Conservation (phyloP, 2,329 filamentous ascomycete species). For the Sporothrix curviconia region DNA sequence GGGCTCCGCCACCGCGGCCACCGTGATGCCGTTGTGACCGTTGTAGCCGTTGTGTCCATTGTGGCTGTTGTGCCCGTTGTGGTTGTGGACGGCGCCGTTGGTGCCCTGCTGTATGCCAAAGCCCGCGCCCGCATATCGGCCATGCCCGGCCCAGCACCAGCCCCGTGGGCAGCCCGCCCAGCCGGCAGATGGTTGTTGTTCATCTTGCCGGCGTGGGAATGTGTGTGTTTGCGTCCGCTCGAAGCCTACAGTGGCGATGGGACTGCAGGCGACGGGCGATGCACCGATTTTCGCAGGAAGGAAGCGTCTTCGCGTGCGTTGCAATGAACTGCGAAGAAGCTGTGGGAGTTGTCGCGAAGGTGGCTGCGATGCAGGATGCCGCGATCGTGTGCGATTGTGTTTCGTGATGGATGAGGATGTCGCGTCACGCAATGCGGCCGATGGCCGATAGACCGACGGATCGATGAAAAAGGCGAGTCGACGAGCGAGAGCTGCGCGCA, state of each 20-base stretch:
- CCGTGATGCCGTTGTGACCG: constrained; percentile 23
- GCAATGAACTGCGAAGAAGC: too few species aligned
- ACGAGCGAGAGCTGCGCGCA: too few species aligned
- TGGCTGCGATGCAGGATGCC: background rate
- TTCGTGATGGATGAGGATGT: background rate
- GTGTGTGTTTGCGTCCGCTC: constrained; percentile 23
- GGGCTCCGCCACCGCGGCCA: constrained; percentile 24
- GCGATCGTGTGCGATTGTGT: constrained; percentile 1
- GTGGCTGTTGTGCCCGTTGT: constrained; percentile 21
- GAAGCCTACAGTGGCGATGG: constrained; percentile 27
- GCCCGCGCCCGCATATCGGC: constrained; percentile 8
- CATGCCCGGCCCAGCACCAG: constrained; percentile 23
- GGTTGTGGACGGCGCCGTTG: constrained; percentile 25
- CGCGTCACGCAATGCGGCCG: too few species aligned
- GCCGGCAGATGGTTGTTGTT: constrained; percentile 69
- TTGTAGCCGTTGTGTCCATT: constrained; percentile 29
- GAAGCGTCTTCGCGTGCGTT: background rate
- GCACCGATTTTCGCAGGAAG: background rate
- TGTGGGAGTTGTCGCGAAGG: background rate
- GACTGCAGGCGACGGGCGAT: constrained; percentile 11
- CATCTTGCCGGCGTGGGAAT: constrained; percentile 68
- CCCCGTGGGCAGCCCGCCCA: constrained; percentile 55
- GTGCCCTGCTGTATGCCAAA: background rate
- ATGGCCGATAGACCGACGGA: too few species aligned
- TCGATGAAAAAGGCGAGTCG: too few species aligned